Evolutionary conservation across 805 yeast genomes (phyloP).

Genomic region (Metschnikowia continentalis): DNA sequence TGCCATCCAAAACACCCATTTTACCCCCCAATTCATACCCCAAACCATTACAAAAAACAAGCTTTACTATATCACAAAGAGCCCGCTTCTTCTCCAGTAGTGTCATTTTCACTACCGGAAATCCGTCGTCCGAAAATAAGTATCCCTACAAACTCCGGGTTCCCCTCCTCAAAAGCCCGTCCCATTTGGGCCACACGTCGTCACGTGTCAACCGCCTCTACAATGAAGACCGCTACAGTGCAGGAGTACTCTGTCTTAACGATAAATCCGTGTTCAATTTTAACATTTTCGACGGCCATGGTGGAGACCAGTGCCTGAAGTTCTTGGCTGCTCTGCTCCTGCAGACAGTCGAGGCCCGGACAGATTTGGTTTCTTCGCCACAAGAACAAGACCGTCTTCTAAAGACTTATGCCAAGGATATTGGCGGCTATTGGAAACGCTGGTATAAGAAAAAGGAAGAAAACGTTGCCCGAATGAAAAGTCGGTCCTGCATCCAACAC

Average conservation of each 20-base stretch:
- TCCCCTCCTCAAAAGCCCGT: slow-evolving; percentile 60
- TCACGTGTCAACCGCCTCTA: slow-evolving; percentile 69
- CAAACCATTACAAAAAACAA: no score
- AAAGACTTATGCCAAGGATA: slow-evolving; percentile 49
- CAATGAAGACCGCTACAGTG: slow-evolving; percentile 80
- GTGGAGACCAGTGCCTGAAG: slow-evolving; percentile 72
- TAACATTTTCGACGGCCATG: slow-evolving; percentile 91
- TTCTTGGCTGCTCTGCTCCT: slow-evolving; percentile 54
- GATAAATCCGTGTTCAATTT: slow-evolving; percentile 49
- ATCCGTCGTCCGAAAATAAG: slow-evolving; percentile 13
- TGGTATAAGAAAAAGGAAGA: slow-evolving; percentile 50
- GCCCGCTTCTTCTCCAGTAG: slow-evolving; percentile 15
- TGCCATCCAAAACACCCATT: no score
- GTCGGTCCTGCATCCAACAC: slow-evolving; percentile 10
- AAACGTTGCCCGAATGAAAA: slow-evolving; percentile 25
- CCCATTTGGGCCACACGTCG: slow-evolving; percentile 73
- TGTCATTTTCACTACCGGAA: slow-evolving; percentile 28
- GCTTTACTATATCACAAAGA: no score
- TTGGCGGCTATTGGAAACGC: slow-evolving; percentile 85
- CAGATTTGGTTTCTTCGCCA: slow-evolving; percentile 19
- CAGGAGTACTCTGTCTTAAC: slow-evolving; percentile 48
- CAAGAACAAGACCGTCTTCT: slow-evolving; percentile 41
- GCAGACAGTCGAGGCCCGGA: slow-evolving; percentile 43
- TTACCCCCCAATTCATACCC: no score
- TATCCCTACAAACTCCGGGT: slow-evolving; percentile 40